These are phyloP conservation scores for Penicillium freii DNA, from an alignment of 2,329 filamentous ascomycete species.

Conservation along the genomic window DNA sequence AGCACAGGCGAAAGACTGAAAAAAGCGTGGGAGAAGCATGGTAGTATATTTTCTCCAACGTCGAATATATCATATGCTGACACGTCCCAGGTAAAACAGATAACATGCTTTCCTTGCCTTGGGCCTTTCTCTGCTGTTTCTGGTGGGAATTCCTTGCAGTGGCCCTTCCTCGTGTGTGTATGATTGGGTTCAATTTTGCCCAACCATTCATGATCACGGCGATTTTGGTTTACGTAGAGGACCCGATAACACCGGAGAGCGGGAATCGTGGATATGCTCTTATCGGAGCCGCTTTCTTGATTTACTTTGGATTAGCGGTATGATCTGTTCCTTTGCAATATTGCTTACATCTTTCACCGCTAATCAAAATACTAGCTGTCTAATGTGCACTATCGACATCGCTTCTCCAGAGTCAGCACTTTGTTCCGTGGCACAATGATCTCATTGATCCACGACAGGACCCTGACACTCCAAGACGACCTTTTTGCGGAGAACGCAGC, in stretches of 20 bases:
- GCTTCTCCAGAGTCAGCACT: no score
- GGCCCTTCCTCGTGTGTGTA: neutral
- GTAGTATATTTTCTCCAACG: neutral
- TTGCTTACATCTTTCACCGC: no score
- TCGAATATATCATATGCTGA: neutral
- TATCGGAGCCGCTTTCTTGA: no score
- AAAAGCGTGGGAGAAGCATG: neutral
- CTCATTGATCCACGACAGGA: no score
- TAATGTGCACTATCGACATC: no score
- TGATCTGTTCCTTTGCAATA: no score
- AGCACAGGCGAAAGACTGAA: neutral
- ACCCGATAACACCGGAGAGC: neutral
- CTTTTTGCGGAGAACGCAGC: no score
- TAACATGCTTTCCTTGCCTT: neutral
- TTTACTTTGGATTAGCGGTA: no score
- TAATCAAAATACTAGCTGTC: no score
- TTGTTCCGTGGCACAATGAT: no score
- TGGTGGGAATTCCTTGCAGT: neutral
- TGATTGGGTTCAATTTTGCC: neutral
- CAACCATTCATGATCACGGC: neutral
- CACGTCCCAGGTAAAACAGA: neutral
- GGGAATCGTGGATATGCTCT: no score
- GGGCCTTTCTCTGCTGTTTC: neutral
- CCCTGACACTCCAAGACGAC: no score
- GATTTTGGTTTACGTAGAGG: neutral